Evolutionary conservation across 768 basidiomycete genomes (phyloP), one percentile per base, ranked within the genome.

Genomic region (Boletus rex-veris): DNA sequence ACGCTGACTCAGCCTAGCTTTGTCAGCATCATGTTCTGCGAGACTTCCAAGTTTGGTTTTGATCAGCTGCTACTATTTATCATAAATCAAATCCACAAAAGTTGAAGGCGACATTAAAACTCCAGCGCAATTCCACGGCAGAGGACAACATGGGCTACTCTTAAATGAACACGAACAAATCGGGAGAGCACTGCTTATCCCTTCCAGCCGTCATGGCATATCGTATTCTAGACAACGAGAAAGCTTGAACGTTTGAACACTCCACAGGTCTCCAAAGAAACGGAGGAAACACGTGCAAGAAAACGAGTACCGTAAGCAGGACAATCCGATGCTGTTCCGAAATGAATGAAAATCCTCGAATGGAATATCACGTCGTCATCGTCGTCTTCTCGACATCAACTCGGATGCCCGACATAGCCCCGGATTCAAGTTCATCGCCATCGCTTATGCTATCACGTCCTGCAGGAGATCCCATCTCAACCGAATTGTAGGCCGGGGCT

Each of bases 361-460:
- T 50, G 47, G 31, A 45, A 30, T 45, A 18, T 67, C 64, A 82
- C 64, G 81, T 74, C 48, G 75, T 77, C 46, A 77, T 73, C 21
- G 80, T 81, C 42, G 76, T 76, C 68, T 81, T 83, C 66, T 86
- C 84, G 16, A 87, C 77, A 54, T 86, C 78, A 19, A 86, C 77
- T 51, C 79, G 75, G 55, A 86, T 82, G 10, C 83, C 80, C 39
- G 65, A 55, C 48, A 64, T 40, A 24, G 52, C 55, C 19, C 59
- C 60, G 0, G 16, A 51, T 31, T 63, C 28, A 28, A 28, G 28
- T 7, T 28, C 70, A 50, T 37, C 64, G 24, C 48, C 71, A 12
- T 70, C 65, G 41, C 52, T 62, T 43, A 43, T 28, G 18, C 64
- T 66, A 16, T 57, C 58, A n/a, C 55, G 45, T 33, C 48, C 52